Evolutionary conservation across 495 filamentous ascomycete species (phyloP), one percentile per base, ranked within the genome.

Genomic region (Penicillium psychrofluorescens): DNA sequence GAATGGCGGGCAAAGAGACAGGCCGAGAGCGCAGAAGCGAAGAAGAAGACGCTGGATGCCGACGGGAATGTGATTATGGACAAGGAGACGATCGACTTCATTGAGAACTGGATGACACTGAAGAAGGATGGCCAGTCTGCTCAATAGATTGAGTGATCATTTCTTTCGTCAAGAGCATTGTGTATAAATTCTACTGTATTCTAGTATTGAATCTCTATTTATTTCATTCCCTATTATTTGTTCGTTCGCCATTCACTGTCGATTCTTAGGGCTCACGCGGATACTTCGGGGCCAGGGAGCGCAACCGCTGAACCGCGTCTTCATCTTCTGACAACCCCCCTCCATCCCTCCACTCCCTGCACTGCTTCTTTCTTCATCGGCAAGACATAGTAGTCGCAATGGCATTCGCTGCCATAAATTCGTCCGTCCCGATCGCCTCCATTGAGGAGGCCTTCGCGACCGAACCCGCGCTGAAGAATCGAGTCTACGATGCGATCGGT

Each of bases 401-500:
- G 69, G 66, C 64, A 35, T 73, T 73, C 37, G 66, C 69, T 48
- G 56, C 66, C 14, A 67, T 73, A 35, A 73, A 71, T 51, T 59
- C 61, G 11, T 31, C 47, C 28, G 43, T 36, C 28, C 57, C 54
- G 29, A 64, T 63, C 34, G 46, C 59, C 36, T 54, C 53, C 31
- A 71, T 74, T 48, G 70, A 74, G 37, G 59, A 67, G 50, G 70
- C 70, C 28, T 71, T 74, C 41, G 70, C 66, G 49, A 62, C 64
- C 28, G 68, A 71, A 48, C 60, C 61, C 29, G 59, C 62, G 13
- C 48, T 74, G 11, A 70, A 66, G 47, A 68, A 68, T 56, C 57
- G 68, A 55, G 61, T 74, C 39, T 74, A 71, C 56, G 70, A 71
- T 58, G 70, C 70, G 53, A 74, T 74, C 59, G 59, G 70, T 74